Conservation (phyloP, 2,329 filamentous ascomycete species). For the Diplodia sapinea region DNA sequence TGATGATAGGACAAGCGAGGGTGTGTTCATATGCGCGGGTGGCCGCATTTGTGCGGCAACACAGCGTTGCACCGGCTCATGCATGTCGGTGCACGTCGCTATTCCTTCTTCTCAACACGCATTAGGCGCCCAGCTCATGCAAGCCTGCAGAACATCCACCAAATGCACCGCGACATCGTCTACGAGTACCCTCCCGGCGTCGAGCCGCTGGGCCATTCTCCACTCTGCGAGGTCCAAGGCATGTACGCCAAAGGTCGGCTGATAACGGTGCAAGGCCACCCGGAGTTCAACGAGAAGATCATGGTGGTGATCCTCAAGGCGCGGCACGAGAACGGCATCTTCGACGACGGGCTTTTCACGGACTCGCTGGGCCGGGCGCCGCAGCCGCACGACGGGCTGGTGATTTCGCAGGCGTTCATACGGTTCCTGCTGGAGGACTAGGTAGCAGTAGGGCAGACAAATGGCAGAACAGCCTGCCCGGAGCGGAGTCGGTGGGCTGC, state of each 20-base stretch:
- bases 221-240: slow-evolving; percentile 75
- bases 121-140: neutral
- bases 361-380: slow-evolving; percentile 71
- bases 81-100: neutral
- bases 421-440: slow-evolving; percentile 70
- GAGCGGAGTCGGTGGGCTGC: neutral
- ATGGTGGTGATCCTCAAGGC: slow-evolving; percentile 70
- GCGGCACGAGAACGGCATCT: slow-evolving; percentile 70
- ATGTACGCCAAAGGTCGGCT: slow-evolving; percentile 72
- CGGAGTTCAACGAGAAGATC: slow-evolving; percentile 78
- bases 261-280: slow-evolving; percentile 84
- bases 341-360: slow-evolving; percentile 70
- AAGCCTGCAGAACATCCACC: slow-evolving; percentile 68
- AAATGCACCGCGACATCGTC: slow-evolving; percentile 86
- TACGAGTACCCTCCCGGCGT: slow-evolving; percentile 66
- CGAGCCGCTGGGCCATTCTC: slow-evolving; percentile 68
- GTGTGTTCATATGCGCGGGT: neutral
- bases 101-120: neutral
- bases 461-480: neutral
- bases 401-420: slow-evolving; percentile 75
- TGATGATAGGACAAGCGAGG: slow-evolving; percentile 6
- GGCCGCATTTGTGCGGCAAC: neutral
- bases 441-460: slow-evolving; percentile 1
- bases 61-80: no score
- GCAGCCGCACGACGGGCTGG: slow-evolving; percentile 78